Evolutionary conservation across 352 stramenopile species (phyloP).

Genomic region (Elongisporangium anandrum): DNA sequence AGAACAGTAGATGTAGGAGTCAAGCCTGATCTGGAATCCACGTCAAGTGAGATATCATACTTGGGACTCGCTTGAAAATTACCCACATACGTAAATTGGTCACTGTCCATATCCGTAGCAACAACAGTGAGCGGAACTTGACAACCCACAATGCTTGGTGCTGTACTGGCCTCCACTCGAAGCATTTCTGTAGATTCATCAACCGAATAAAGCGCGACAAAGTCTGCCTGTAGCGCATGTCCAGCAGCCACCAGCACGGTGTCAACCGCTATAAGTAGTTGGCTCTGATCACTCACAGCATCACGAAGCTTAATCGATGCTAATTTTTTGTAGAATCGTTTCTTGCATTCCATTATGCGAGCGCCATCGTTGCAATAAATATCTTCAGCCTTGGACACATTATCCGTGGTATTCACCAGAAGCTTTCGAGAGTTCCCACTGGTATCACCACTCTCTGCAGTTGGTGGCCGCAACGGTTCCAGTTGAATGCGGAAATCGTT

Average conservation of each 20-base stretch:
- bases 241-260: slow-evolving; percentile 31
- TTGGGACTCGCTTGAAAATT: slow-evolving; percentile 33
- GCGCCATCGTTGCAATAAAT: no score
- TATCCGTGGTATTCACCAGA: slow-evolving; percentile 30
- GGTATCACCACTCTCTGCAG: slow-evolving; percentile 7
- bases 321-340: slow-evolving; percentile 59
- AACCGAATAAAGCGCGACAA: slow-evolving; percentile 51
- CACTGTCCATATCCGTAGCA: slow-evolving; percentile 36
- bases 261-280: slow-evolving; percentile 38
- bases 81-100: slow-evolving; percentile 31
- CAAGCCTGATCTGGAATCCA: slow-evolving; percentile 32
- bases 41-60: slow-evolving; percentile 35
- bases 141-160: slow-evolving; percentile 32
- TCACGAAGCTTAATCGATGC: slow-evolving; percentile 43
- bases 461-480: slow-evolving; percentile 48
- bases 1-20: slow-evolving; percentile 26
- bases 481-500: slow-evolving; percentile 59
- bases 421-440: slow-evolving; percentile 12
- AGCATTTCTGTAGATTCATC: slow-evolving; percentile 26
- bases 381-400: slow-evolving; percentile 24
- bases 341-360: slow-evolving; percentile 24
- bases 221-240: slow-evolving; percentile 37
- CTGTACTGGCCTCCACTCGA: slow-evolving; percentile 51
- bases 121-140: slow-evolving; percentile 47
- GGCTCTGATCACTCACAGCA: slow-evolving; percentile 33